A percentile compares a stretch with the other conserved stretches of the same genome.
These are phyloP conservation scores for Epichloe uncinata DNA, from an alignment of 2,329 filamentous ascomycete species.

Conservation along the genomic window DNA sequence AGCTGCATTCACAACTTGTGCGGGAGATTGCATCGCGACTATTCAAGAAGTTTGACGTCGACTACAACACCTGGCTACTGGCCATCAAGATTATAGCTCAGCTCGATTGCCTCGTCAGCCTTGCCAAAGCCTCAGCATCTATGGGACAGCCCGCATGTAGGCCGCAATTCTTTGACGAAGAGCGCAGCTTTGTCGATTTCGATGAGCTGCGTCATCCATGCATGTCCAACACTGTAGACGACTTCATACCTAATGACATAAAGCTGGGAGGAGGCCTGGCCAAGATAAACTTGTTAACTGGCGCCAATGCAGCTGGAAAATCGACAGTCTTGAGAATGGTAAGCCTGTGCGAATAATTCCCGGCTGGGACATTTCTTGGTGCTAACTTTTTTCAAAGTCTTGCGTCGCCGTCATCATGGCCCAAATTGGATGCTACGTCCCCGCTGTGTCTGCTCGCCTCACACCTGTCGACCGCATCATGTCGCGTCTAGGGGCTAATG, in stretches of 20 bases:
- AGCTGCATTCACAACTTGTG: constrained; percentile 82
- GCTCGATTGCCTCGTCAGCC: constrained; percentile 85
- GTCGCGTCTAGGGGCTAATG: constrained; percentile 92
- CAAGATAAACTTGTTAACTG: constrained; percentile 85
- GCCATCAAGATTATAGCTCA: constrained; percentile 86
- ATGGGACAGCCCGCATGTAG: constrained; percentile 81
- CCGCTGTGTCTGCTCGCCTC: constrained; percentile 65
- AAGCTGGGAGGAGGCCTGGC: constrained; percentile 66
- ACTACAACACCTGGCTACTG: constrained; percentile 74
- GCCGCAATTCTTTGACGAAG: constrained; percentile 72
- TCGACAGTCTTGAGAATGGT: constrained; percentile 93
- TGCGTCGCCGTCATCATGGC: constrained; percentile 96
- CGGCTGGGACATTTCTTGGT: not conserved
- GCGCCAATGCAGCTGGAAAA: constrained; percentile 94
- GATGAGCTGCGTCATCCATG: constrained; percentile 88
- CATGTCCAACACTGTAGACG: constrained; percentile 75
- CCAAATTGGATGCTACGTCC: constrained; percentile 87
- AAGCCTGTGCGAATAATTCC: constrained; percentile 18
- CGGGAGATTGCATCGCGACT: constrained; percentile 76
- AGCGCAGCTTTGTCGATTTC: constrained; percentile 82
- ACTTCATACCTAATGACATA: constrained; percentile 95
- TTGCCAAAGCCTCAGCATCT: constrained; percentile 75
- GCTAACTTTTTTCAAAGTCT: constrained; percentile 40
- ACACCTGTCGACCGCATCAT: constrained; percentile 96
- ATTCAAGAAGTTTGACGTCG: constrained; percentile 74